Percentiles rank a stretch among this genome's conserved stretches.
Evolutionary conservation across 345 rosid genomes (phyloP).

Genomic region (Cardamine resedifolia): DNA sequence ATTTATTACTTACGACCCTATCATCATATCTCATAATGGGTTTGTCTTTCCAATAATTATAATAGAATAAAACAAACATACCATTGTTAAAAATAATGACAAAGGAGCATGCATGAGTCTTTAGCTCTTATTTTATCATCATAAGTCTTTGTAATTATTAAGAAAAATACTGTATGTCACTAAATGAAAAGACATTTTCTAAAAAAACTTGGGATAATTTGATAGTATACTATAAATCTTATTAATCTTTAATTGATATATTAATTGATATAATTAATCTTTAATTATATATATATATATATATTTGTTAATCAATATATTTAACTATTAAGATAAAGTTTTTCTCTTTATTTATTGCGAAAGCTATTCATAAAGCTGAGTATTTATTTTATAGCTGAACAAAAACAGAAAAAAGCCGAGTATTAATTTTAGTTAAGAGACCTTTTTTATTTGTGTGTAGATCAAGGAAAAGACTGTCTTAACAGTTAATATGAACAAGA

Average conservation of each 20-base stretch:
- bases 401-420: neutral
- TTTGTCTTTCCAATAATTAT: constrained; percentile 45
- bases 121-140: neutral
- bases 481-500: constrained; percentile 3
- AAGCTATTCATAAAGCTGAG: neutral
- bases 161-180: neutral
- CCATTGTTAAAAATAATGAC: constrained; percentile 34
- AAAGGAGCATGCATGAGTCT: constrained; percentile 21
- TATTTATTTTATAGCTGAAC: neutral
- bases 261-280: no score
- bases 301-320: no score
- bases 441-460: neutral
- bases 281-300: no score
- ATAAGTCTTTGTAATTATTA: neutral
- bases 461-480: constrained; percentile 3
- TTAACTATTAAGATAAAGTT: no score
- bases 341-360: constrained; percentile 13
- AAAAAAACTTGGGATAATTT: neutral
- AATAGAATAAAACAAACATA: constrained; percentile 24
- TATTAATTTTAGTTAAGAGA: neutral
- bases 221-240: neutral
- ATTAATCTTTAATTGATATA: neutral
- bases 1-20: constrained; percentile 39
- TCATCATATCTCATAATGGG: constrained; percentile 47
- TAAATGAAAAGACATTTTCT: neutral